Base-by-base conservation (phyloP, 2,329 filamentous ascomycete genomes). In the Nectriaceae sp. region DNA sequence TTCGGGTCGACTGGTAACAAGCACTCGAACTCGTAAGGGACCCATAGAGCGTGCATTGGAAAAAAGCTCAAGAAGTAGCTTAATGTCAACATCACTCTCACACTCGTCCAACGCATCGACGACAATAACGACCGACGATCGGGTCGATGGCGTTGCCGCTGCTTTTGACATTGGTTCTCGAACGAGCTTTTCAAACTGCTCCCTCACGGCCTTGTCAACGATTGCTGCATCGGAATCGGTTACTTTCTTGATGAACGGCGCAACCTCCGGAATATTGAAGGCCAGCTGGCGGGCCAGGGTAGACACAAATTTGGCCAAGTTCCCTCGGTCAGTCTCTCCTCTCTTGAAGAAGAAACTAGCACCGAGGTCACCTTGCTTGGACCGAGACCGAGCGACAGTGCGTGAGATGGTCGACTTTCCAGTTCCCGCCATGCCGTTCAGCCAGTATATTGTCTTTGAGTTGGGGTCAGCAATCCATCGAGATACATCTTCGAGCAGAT, bases 261-360 rank as follows among this genome's bases (percentile, higher is more conserved):
- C 57, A 4, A 75, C 22, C 8, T 40, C 37, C 20, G 69, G 66
- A 5, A 67, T 46, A 13, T 48, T 53, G 0, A 24, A 21, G 2
- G 59, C 54, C 4, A 75, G 58, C 44, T 75, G 65, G 13, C 39
- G 40, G 10, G 67, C 64, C 29, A 77, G 60, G 0, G 72, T 76
- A 2, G 70, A 59, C 20, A 77, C 66, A 37, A 77, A 65, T 43
- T 57, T 61, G 19, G 49, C 53, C 2, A 65, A 65, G 36, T 63
- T 65, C 4, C 68, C 65, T 19, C 69, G 63, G 50, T 75, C 69
- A 4, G 53, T 59, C 42, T 72, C 69, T 3, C 68, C 71, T 53
- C 60, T 66, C 44, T 71, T 74, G 57, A 77, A 78, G 59, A 76
- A 75, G 53, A 77, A 76, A 49, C 65, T 72, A 3, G 66, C 67